phyloP scores from a whole-genome alignment of 2,329 filamentous ascomycete species.

The Plenodomus tracheiphilus region DNA sequence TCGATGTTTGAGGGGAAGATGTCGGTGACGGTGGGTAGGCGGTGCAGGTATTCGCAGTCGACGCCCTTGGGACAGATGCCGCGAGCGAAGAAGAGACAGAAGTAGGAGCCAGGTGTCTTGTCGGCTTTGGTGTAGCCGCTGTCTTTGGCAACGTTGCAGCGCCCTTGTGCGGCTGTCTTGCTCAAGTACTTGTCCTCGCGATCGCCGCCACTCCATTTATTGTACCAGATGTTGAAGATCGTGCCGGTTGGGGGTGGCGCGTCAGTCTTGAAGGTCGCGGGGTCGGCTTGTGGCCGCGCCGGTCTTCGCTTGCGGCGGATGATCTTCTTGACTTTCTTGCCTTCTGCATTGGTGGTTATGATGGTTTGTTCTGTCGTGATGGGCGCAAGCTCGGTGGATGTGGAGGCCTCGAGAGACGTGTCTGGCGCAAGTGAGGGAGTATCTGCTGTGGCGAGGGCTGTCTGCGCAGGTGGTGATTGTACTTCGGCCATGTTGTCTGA shows the following conservation, averaged over 20 bases:
- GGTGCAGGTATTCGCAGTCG: slow-evolving; percentile 92
- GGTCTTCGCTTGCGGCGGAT: slow-evolving; percentile 88
- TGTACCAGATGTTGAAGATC: slow-evolving; percentile 98
- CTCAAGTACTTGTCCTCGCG: slow-evolving; percentile 88
- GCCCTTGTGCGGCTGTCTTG: slow-evolving; percentile 77
- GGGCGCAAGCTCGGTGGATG: slow-evolving; percentile 28
- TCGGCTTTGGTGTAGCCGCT: slow-evolving; percentile 56
- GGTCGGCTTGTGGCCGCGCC: slow-evolving; percentile 87
- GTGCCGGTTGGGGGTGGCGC: slow-evolving; percentile 90
- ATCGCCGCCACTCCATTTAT: slow-evolving; percentile 97
- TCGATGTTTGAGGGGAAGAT: slow-evolving; percentile 93
- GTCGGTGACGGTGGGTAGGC: slow-evolving; percentile 83
- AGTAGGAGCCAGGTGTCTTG: slow-evolving; percentile 68
- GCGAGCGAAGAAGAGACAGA: slow-evolving; percentile 90
- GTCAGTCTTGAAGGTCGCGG: slow-evolving; percentile 78
- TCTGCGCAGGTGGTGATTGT: slow-evolving; percentile 28
- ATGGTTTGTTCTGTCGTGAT: slow-evolving; percentile 33
- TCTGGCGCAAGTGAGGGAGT: slow-evolving; percentile 17
- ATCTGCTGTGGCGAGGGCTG: slow-evolving; percentile 12
- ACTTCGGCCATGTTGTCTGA: slow-evolving; percentile 35
- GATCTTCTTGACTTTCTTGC: slow-evolving; percentile 83
- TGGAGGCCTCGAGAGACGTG: slow-evolving; percentile 26
- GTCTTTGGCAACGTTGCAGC: slow-evolving; percentile 81
- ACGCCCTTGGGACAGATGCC: slow-evolving; percentile 81
- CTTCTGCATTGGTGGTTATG: slow-evolving; percentile 46